Evolutionary conservation across 768 basidiomycete species (phyloP).

Genomic region (Crepidotus variabilis): DNA sequence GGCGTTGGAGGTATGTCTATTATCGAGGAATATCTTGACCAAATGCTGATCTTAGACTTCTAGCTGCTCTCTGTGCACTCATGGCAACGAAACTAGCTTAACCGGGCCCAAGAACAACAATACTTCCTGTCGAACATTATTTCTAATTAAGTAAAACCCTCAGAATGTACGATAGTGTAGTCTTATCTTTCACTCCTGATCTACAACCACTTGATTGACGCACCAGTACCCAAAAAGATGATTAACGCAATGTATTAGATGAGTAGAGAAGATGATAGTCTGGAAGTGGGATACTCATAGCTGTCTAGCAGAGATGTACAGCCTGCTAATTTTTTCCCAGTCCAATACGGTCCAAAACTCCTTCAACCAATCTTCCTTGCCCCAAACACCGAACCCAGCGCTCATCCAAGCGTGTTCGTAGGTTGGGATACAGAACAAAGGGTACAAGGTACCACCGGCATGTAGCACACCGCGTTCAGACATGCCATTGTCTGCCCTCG

Average conservation of each 20-base stretch:
- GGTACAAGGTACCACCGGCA: constrained; percentile 59
- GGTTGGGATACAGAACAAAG: constrained; percentile 74
- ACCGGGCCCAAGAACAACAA: constrained; percentile 11
- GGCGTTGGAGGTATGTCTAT: constrained; percentile 87
- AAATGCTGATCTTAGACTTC: constrained; percentile 2
- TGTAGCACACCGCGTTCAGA: constrained; percentile 18
- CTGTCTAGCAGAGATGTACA: constrained; percentile 22
- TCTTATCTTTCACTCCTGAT: background rate
- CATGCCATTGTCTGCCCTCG: background rate
- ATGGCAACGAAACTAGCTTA: constrained; percentile 63
- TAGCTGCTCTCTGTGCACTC: constrained; percentile 86
- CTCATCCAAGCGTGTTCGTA: constrained; percentile 87
- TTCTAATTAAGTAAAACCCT: background rate
- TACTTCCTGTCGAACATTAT: background rate
- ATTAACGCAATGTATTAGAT: background rate
- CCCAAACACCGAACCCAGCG: constrained; percentile 87
- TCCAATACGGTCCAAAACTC: constrained; percentile 83
- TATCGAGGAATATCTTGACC: constrained; percentile 3
- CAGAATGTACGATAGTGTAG: constrained; percentile 3
- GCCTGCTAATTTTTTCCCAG: constrained; percentile 59
- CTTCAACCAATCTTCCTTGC: constrained; percentile 81
- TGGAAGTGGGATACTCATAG: background rate
- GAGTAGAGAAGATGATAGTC: background rate
- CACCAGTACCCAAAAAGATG: background rate
- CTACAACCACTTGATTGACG: background rate